phyloP scores from a whole-genome alignment of 495 filamentous ascomycete species.

The Neurospora sp. region DNA sequence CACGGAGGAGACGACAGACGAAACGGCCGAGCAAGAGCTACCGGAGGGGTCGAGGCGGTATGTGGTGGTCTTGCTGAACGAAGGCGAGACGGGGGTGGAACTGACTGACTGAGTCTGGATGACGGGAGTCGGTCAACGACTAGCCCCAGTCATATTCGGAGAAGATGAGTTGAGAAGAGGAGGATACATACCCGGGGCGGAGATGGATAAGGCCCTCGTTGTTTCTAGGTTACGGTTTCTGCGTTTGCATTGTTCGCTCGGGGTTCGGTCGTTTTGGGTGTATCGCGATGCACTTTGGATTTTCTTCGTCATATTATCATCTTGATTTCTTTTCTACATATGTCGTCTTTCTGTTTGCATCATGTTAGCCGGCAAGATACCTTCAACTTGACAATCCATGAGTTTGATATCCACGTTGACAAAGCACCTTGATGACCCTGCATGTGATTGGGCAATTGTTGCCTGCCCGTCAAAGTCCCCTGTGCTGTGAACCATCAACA shows the following conservation, averaged over 20 bases:
- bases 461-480: not conserved
- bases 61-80: conserved; percentile 19
- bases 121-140: not conserved
- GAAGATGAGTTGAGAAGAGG: not conserved
- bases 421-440: not conserved
- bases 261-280: not conserved
- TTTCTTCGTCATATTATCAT: not conserved
- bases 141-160: not conserved
- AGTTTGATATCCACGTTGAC: not conserved
- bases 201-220: not conserved
- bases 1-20: conserved; percentile 10
- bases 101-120: not conserved
- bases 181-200: not conserved
- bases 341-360: not conserved
- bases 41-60: conserved; percentile 12
- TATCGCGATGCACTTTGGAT: not conserved
- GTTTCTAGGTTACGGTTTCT: not conserved
- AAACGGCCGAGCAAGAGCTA: conserved; percentile 1
- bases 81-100: conserved; percentile 5
- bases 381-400: not conserved
- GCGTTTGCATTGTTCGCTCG: not conserved
- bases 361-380: not conserved
- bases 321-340: not conserved
- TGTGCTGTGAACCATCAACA: not conserved
- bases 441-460: not conserved